Evolutionary conservation across 148 eudicot genomes (phyloP).

Genomic region (Chenopodium berlandieri): DNA sequence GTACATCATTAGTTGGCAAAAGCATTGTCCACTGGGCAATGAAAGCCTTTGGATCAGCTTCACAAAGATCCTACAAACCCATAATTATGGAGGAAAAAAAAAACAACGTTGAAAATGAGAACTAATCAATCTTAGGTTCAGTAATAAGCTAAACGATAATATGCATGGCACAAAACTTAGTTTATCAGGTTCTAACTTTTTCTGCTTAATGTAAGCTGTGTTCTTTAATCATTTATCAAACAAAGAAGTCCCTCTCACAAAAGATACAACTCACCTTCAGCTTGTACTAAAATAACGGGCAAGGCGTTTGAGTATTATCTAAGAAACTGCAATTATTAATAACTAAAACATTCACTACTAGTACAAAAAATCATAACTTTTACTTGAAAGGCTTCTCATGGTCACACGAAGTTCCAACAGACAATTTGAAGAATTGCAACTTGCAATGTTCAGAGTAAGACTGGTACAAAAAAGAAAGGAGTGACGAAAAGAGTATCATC

Average conservation of each 20-base stretch:
- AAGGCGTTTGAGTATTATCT: not conserved
- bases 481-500: not conserved
- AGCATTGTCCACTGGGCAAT: constrained; percentile 92
- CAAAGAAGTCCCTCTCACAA: not conserved
- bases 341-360: not conserved
- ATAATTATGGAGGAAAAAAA: constrained; percentile 10
- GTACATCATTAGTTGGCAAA: constrained; percentile 83
- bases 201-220: not conserved
- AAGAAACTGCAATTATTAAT: not conserved
- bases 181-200: not conserved
- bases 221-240: not conserved
- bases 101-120: constrained; percentile 5
- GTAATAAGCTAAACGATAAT: constrained; percentile 6
- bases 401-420: not conserved
- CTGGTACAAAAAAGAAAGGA: not conserved
- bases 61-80: constrained; percentile 80
- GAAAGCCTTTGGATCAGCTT: constrained; percentile 84
- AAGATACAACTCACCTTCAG: not conserved
- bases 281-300: not conserved
- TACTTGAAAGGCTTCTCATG: not conserved
- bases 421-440: not conserved
- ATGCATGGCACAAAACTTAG: not conserved
- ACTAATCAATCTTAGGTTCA: not conserved
- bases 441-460: not conserved
- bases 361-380: not conserved